A percentile compares a stretch with the other conserved stretches of the same genome.
Evolutionary conservation across 1,139 yeast genomes (phyloP).

Genomic region (Yamadazyma atlantica): DNA sequence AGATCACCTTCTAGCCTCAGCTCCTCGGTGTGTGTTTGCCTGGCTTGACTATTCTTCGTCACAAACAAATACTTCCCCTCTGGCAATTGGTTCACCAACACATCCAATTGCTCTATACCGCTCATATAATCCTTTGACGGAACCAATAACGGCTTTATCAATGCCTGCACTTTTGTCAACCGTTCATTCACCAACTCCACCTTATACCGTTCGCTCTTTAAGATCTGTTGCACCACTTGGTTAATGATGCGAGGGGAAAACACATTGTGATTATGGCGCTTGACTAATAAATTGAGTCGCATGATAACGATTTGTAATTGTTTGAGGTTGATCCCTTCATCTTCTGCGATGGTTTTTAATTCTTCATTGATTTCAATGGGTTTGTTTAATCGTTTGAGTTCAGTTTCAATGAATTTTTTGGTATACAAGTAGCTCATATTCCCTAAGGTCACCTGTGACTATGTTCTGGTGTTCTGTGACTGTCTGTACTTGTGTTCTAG

Average conservation of each 20-base stretch:
- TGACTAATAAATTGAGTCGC: constrained; percentile 28
- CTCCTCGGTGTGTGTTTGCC: too few species aligned
- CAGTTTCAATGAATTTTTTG: constrained; percentile 30
- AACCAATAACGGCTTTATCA: constrained; percentile 30
- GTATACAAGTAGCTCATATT: constrained; percentile 23
- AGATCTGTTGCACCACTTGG: constrained; percentile 37
- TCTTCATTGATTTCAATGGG: constrained; percentile 22
- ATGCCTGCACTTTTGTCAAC: constrained; percentile 20
- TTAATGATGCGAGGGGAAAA: constrained; percentile 33
- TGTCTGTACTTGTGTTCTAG: too few species aligned
- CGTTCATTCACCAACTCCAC: constrained; percentile 28
- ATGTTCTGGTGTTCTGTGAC: too few species aligned
- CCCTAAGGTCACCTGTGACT: too few species aligned
- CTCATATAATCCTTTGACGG: constrained; percentile 20
- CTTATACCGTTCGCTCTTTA: constrained; percentile 33
- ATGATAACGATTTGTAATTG: constrained; percentile 25
- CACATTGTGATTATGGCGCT: constrained; percentile 27
- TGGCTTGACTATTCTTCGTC: constrained; percentile 6
- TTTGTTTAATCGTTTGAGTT: constrained; percentile 23
- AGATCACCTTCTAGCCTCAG: too few species aligned
- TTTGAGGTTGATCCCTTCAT: constrained; percentile 18
- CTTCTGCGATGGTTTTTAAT: constrained; percentile 15
- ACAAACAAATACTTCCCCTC: constrained; percentile 30
- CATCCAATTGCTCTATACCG: constrained; percentile 20
- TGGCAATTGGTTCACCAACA: constrained; percentile 33